These are phyloP conservation scores for Zymoseptoria brevis DNA, from an alignment of 2,329 filamentous ascomycete species.

Conservation along the genomic window DNA sequence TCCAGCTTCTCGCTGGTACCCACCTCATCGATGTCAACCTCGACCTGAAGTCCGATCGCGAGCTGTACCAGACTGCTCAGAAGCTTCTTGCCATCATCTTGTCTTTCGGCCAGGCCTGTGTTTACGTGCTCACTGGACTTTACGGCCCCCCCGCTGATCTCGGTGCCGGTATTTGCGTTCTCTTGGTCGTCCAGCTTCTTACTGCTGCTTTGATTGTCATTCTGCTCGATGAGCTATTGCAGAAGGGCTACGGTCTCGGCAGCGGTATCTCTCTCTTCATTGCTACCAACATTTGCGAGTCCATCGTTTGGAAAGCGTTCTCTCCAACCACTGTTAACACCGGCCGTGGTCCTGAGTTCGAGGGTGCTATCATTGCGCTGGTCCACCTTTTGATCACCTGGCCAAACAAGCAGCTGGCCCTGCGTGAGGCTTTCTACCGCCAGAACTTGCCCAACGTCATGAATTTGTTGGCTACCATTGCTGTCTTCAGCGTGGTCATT, in stretches of 20 bases:
- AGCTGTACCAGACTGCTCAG: conserved; percentile 99
- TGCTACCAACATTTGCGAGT: conserved; percentile 99
- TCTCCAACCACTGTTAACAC: conserved; percentile 99
- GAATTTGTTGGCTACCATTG: conserved; percentile 83
- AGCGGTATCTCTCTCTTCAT: conserved; percentile 99
- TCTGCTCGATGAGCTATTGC: conserved; percentile 94
- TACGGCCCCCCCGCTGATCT: conserved; percentile 96
- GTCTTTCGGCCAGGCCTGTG: conserved; percentile 92
- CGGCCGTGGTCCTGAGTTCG: conserved; percentile 95
- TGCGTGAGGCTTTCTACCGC: conserved; percentile 97
- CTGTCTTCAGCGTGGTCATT: conserved; percentile 95
- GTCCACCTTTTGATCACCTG: conserved; percentile 98
- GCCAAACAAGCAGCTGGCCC: conserved; percentile 98
- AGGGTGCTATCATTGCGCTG: conserved; percentile 94
- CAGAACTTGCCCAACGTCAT: conserved; percentile 99
- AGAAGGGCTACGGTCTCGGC: conserved; percentile 98
- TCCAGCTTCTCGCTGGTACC: conserved; percentile 97
- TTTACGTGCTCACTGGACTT: conserved; percentile 96
- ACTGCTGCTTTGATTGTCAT: conserved; percentile 98
- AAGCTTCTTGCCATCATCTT: conserved; percentile 95
- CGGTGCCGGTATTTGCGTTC: conserved; percentile 94
- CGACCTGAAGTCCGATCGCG: conserved; percentile 98
- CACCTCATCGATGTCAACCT: conserved; percentile 99
- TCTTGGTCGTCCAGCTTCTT: conserved; percentile 95
- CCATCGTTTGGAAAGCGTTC: conserved; percentile 99